These are phyloP conservation scores for Teratosphaeria destructans DNA, from an alignment of 2,329 filamentous ascomycete genomes.

Conservation along the genomic window DNA sequence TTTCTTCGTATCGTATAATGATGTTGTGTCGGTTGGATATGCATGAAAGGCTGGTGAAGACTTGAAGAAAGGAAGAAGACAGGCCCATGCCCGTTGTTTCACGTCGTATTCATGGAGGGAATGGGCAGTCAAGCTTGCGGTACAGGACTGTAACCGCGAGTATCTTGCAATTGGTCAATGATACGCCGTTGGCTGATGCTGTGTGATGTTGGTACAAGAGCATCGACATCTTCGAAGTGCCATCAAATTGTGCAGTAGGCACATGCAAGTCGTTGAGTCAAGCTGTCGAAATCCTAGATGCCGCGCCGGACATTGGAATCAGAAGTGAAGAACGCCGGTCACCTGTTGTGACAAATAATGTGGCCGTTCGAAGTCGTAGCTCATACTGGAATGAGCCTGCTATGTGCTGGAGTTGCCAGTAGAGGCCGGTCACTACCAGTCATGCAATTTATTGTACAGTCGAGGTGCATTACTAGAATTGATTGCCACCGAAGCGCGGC, in stretches of 20 bases:
- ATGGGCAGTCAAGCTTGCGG: not conserved
- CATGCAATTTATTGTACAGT: slow-evolving; percentile 8
- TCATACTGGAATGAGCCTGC: slow-evolving; percentile 7
- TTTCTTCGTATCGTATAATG: not conserved
- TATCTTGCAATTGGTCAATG: not conserved
- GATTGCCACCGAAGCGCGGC: slow-evolving; percentile 13
- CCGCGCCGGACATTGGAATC: not conserved
- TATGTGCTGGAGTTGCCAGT: not conserved
- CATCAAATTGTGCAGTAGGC: not conserved
- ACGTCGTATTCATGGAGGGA: not conserved
- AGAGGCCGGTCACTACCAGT: not conserved
- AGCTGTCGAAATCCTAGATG: not conserved
- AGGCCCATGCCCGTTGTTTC: not conserved
- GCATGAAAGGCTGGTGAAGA: not conserved
- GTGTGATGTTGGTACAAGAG: slow-evolving; percentile 3
- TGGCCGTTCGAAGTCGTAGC: slow-evolving; percentile 8
- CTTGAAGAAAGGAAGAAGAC: not conserved
- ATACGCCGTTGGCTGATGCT: slow-evolving; percentile 3
- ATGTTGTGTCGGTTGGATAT: not conserved
- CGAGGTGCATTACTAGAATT: slow-evolving; percentile 12
- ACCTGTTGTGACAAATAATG: slow-evolving; percentile 1
- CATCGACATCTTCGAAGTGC: not conserved
- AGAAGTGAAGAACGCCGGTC: slow-evolving; percentile 4
- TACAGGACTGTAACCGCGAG: not conserved
- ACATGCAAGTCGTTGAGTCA: slow-evolving; percentile 2